Conservation (phyloP, 75 land plant species). For the Pseudotsuga menziesii region DNA sequence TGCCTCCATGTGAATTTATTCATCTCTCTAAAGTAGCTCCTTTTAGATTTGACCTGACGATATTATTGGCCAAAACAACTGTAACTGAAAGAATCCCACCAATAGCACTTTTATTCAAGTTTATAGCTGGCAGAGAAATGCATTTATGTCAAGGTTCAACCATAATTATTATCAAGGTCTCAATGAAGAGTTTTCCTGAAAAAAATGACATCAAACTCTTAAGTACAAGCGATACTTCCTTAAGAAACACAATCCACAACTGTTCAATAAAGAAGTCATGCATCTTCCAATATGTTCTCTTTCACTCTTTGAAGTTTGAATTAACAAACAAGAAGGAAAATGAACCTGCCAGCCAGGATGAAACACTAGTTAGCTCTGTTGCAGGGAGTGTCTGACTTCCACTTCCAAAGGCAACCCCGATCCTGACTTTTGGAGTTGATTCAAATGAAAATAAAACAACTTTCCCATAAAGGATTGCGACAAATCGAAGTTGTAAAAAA, state of each 20-base stretch:
- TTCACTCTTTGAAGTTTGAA: no score
- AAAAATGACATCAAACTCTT: no score
- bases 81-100: constrained; percentile 82
- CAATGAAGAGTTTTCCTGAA: constrained; percentile 71
- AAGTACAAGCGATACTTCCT: no score
- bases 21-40: constrained; percentile 25
- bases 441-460: constrained; percentile 87
- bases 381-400: constrained; percentile 80
- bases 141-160: constrained; percentile 92
- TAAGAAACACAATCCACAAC: no score
- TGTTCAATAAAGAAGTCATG: no score
- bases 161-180: constrained; percentile 74
- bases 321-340: no score
- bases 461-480: constrained; percentile 86
- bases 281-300: no score
- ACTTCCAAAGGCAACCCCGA: constrained; percentile 91
- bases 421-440: constrained; percentile 72
- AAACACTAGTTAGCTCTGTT: constrained; percentile 86
- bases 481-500: constrained; percentile 57
- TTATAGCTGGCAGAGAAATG: constrained; percentile 55
- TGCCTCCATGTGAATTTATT: constrained; percentile 1
- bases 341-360: constrained; percentile 99
- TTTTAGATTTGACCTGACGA: constrained; percentile 24
- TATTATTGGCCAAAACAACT: constrained; percentile 59
- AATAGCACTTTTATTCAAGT: constrained; percentile 58